Evolutionary conservation across 768 basidiomycete species (phyloP).

Genomic region (Phylloporus arenicola): DNA sequence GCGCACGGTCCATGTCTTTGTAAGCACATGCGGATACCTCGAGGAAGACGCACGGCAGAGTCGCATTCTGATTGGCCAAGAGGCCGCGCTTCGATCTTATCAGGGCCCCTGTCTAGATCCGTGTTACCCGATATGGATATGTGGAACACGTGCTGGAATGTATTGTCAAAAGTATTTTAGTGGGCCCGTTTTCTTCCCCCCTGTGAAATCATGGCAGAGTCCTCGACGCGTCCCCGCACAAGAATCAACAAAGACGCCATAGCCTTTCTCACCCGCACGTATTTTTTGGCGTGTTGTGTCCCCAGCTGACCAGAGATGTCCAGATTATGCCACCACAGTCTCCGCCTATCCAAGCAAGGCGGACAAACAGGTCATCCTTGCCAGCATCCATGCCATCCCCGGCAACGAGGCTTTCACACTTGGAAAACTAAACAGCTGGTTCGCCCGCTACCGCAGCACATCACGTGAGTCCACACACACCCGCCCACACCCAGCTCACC

Average conservation of each 20-base stretch:
- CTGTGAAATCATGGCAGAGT: background rate
- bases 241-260: conserved; percentile 6
- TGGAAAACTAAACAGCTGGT: conserved; percentile 18
- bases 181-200: background rate
- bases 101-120: conserved; percentile 9
- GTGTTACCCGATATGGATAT: conserved; percentile 13
- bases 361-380: conserved; percentile 16
- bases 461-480: background rate
- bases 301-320: background rate
- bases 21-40: conserved; percentile 17
- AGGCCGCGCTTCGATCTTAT: conserved; percentile 15
- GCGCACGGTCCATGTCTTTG: conserved; percentile 27
- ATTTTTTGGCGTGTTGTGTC: background rate
- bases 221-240: background rate
- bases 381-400: conserved; percentile 12
- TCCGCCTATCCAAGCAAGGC: conserved; percentile 7
- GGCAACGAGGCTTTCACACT: conserved; percentile 19
- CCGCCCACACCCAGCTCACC: background rate
- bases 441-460: conserved; percentile 16
- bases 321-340: conserved; percentile 18
- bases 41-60: background rate
- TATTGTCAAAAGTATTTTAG: background rate
- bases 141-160: conserved; percentile 3
- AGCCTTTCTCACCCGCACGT: conserved; percentile 3
- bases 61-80: conserved; percentile 3